Conservation (phyloP, 306 rosid species). For the Trifolium subterraneum region DNA sequence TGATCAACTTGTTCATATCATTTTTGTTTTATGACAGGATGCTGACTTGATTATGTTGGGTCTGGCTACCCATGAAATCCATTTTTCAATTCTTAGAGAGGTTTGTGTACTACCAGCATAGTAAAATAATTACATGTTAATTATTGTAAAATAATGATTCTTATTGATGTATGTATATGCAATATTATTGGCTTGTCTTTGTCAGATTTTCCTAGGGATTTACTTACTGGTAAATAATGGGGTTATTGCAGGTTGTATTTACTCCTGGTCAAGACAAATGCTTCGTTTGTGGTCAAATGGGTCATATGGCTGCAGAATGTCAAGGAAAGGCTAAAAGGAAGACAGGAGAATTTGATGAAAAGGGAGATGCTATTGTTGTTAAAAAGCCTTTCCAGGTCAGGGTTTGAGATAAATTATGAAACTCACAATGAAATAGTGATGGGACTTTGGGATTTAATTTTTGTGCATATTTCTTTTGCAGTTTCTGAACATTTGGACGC, state of each 20-base stretch:
- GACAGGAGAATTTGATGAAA: constrained; percentile 88
- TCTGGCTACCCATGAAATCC: constrained; percentile 95
- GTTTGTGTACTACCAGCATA: constrained; percentile 48
- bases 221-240: constrained; percentile 35
- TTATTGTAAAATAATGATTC: constrained; percentile 11
- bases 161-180: background rate
- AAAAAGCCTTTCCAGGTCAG: constrained; percentile 94
- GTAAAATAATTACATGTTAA: constrained; percentile 10
- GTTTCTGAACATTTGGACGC: constrained; percentile 95
- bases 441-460: constrained; percentile 3
- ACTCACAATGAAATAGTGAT: background rate
- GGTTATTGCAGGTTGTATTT: constrained; percentile 75
- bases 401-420: constrained; percentile 16
- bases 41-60: constrained; percentile 99
- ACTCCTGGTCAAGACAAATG: constrained; percentile 97
- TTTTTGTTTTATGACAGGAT: constrained; percentile 67
- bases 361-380: constrained; percentile 62
- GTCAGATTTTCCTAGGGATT: constrained; percentile 30
- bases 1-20: constrained; percentile 27
- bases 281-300: constrained; percentile 93
- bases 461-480: constrained; percentile 43
- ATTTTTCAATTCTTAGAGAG: constrained; percentile 97
- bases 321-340: constrained; percentile 89
- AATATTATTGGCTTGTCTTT: constrained; percentile 30
- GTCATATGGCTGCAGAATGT: constrained; percentile 89